Evolutionary conservation across 331 rosid genomes (phyloP).

Genomic region (Pyracantha coccinea): DNA sequence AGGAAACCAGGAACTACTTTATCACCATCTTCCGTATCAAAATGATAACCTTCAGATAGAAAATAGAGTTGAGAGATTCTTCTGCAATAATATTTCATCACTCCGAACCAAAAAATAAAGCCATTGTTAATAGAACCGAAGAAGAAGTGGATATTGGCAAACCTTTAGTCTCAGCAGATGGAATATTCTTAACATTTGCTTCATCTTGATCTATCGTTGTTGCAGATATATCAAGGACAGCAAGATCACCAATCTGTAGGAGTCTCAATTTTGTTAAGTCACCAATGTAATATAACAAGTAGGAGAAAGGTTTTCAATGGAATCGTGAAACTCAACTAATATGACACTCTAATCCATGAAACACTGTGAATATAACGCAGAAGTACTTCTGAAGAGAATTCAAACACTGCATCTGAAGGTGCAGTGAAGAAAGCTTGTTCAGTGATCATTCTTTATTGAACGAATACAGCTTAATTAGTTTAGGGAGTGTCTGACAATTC

Average conservation of each 20-base stretch:
- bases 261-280: background rate
- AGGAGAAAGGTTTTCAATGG: background rate
- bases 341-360: background rate
- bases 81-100: background rate
- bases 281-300: background rate
- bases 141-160: conserved; percentile 17
- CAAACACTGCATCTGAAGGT: background rate
- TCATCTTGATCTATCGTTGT: conserved; percentile 65
- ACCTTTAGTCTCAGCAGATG: conserved; percentile 97
- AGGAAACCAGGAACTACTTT: conserved; percentile 73
- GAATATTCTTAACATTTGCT: conserved; percentile 57
- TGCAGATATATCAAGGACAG: conserved; percentile 87
- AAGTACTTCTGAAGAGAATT: background rate
- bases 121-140: background rate
- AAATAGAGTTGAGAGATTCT: conserved; percentile 21
- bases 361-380: background rate
- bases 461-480: background rate
- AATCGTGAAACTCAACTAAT: background rate
- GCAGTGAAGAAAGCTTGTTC: no score
- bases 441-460: no score
- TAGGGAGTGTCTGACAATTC: background rate
- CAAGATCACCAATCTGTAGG: conserved; percentile 76
- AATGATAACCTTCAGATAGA: conserved; percentile 56
- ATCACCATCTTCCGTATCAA: conserved; percentile 83
- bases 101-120: background rate